Conservation (phyloP, 192 early-diverging fungal genomes). For the Backusella australiensis region DNA sequence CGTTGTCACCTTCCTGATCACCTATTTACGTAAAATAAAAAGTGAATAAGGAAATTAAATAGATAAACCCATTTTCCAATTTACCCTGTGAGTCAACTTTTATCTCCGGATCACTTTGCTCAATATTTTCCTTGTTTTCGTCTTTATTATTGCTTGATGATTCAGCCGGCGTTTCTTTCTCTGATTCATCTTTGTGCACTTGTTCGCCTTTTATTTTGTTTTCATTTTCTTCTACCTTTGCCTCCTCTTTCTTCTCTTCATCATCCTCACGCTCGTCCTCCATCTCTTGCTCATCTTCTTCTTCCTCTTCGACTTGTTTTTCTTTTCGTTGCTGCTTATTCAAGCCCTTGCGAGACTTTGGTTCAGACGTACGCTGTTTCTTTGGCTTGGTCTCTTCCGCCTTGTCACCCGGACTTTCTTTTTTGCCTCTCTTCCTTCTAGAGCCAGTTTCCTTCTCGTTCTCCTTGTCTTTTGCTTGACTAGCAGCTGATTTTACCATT, state of each 20-base stretch:
- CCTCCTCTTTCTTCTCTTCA: slow-evolving; percentile 7
- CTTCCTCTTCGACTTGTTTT: neutral
- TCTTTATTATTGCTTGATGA: neutral
- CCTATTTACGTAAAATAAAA: neutral
- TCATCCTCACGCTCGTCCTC: neutral
- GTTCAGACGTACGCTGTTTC: neutral
- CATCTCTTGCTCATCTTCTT: neutral
- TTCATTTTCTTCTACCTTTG: slow-evolving; percentile 16
- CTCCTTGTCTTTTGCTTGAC: neutral
- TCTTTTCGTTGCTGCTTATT: neutral
- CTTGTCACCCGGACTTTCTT: neutral
- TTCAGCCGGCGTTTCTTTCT: neutral
- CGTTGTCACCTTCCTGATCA: slow-evolving; percentile 37
- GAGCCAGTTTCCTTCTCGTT: neutral
- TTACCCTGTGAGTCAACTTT: neutral
- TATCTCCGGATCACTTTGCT: neutral
- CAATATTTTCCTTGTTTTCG: slow-evolving; percentile 3
- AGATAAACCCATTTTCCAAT: neutral
- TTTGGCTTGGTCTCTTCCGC: neutral
- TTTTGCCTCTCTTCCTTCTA: neutral
- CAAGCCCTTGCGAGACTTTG: neutral
- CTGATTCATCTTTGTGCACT: neutral
- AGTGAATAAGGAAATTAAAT: neutral
- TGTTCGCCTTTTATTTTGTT: slow-evolving; percentile 28
- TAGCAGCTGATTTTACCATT: neutral